Evolutionary conservation across 2,329 filamentous ascomycete species (phyloP).

Genomic region (Calonectria leucothoes): DNA sequence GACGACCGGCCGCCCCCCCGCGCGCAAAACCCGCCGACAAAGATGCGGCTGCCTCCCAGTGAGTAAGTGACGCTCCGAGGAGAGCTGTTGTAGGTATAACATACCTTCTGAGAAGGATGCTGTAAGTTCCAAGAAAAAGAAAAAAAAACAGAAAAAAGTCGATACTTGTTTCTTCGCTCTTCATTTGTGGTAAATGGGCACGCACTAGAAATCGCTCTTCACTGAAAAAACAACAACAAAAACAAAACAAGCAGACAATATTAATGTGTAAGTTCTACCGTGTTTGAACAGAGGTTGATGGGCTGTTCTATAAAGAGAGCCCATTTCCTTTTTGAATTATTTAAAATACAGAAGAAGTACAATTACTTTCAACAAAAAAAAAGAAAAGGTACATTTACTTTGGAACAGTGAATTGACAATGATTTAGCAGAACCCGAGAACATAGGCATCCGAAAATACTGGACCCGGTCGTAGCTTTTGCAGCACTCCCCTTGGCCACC

Average conservation of each 20-base stretch:
- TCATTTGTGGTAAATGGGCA: background rate
- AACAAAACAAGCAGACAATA: no score
- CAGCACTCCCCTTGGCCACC: constrained; percentile 15
- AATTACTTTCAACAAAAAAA: background rate
- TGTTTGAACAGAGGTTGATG: background rate
- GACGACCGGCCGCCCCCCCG: no score
- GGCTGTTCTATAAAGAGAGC: background rate
- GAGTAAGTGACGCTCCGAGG: no score
- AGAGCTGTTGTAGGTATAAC: background rate
- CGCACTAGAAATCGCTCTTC: background rate
- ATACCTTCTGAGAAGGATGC: background rate
- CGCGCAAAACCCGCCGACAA: background rate
- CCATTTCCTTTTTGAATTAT: background rate
- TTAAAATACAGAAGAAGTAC: background rate
- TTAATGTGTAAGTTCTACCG: background rate
- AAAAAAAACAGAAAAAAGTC: background rate
- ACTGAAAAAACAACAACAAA: background rate
- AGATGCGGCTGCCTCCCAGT: no score
- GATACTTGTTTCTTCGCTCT: background rate
- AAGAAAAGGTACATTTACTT: background rate
- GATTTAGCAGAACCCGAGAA: constrained; percentile 12
- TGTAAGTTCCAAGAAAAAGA: no score
- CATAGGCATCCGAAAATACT: constrained; percentile 7
- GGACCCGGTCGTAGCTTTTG: background rate
- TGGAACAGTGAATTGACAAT: constrained; percentile 11